phyloP scores from a whole-genome alignment of 441 rosid species.

The Erysimum cheiri region DNA sequence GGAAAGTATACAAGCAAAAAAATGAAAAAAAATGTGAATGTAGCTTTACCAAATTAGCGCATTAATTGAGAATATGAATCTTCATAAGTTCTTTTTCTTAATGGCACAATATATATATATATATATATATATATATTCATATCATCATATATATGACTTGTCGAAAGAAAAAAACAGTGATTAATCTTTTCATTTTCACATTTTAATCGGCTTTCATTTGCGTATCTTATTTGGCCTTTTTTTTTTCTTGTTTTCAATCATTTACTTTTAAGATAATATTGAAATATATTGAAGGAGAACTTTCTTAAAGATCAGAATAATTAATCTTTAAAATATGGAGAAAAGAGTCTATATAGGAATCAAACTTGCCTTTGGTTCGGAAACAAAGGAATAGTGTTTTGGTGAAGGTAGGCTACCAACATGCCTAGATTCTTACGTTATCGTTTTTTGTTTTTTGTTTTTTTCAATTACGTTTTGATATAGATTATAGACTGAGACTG shows the following conservation, averaged over 20 bases:
- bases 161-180: slow-evolving; percentile 34
- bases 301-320: slow-evolving; percentile 18
- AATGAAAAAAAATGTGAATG: slow-evolving; percentile 8
- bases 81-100: neutral
- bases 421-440: slow-evolving; percentile 41
- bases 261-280: slow-evolving; percentile 7
- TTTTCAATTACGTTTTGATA: neutral
- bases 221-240: neutral
- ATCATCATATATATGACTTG: slow-evolving; percentile 27
- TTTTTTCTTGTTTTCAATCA: slow-evolving; percentile 17
- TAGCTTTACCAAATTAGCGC: slow-evolving; percentile 12
- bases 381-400: slow-evolving; percentile 27
- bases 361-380: slow-evolving; percentile 38
- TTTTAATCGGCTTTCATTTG: neutral
- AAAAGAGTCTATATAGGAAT: slow-evolving; percentile 18
- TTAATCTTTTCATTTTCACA: slow-evolving; percentile 13
- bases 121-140: neutral
- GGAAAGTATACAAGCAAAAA: slow-evolving; percentile 4
- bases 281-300: slow-evolving; percentile 1
- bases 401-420: slow-evolving; percentile 46
- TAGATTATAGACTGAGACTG: neutral
- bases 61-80: slow-evolving; percentile 7
- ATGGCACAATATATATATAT: neutral
- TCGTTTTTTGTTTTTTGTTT: slow-evolving; percentile 1
- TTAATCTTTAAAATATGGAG: slow-evolving; percentile 17